Percentiles rank a stretch among this genome's conserved stretches.
Evolutionary conservation across 2,329 filamentous ascomycete genomes (phyloP).

Genomic region (Fusarium anthophilum): DNA sequence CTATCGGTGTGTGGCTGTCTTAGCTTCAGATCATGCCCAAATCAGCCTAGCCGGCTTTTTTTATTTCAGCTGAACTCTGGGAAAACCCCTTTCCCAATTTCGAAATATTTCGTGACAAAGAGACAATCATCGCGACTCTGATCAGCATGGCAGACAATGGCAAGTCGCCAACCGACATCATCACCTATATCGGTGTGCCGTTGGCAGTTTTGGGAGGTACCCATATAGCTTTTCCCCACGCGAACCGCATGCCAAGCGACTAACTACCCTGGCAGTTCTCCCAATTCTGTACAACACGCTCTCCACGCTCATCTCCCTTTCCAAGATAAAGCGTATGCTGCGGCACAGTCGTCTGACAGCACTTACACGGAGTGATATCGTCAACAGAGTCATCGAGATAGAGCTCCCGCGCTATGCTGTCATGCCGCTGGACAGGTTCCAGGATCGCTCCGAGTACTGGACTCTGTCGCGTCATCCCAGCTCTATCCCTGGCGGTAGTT

Average conservation of each 20-base stretch:
- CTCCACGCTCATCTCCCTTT: conserved; percentile 66
- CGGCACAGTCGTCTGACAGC: conserved; percentile 65
- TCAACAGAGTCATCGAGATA: conserved; percentile 73
- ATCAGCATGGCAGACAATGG: conserved; percentile 46
- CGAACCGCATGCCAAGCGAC: background rate
- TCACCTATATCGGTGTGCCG: conserved; percentile 66
- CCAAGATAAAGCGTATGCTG: conserved; percentile 68
- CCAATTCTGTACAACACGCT: conserved; percentile 74
- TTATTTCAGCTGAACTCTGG: conserved; percentile 9
- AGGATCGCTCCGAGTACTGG: conserved; percentile 67
- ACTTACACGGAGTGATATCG: conserved; percentile 69
- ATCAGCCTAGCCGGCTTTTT: conserved; percentile 7
- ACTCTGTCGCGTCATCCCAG: conserved; percentile 60
- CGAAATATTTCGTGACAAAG: background rate
- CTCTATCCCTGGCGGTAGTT: conserved; percentile 67
- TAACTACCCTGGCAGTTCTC: conserved; percentile 53
- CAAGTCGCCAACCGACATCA: conserved; percentile 57
- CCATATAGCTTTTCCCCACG: background rate
- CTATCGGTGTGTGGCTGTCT: background rate
- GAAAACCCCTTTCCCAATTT: conserved; percentile 5
- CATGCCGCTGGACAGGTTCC: conserved; percentile 66
- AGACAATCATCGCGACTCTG: background rate
- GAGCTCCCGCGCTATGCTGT: conserved; percentile 72
- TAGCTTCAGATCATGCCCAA: conserved; percentile 1
- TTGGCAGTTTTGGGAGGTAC: conserved; percentile 62